Evolutionary conservation across 2,329 filamentous ascomycete genomes (phyloP).

Genomic region (Xylariales sp.): DNA sequence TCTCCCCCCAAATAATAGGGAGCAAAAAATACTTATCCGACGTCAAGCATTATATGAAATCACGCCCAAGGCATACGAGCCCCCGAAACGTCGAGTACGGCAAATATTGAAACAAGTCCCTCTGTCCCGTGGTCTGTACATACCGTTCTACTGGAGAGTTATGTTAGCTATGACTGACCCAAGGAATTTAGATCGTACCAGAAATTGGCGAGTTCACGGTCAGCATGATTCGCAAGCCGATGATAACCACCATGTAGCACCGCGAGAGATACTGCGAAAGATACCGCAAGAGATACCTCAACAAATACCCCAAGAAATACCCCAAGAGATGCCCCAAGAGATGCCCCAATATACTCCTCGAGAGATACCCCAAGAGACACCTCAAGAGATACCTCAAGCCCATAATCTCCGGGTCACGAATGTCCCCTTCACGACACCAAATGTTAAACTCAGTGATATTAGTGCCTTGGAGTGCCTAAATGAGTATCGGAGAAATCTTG

Average conservation of each 20-base stretch:
- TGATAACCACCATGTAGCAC: too few relatives aligned
- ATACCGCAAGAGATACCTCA: too few relatives aligned
- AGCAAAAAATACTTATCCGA: neutral
- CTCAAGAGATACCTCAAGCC: neutral
- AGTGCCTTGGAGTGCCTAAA: slow-evolving; percentile 8
- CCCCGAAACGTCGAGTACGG: neutral
- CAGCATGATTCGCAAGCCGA: neutral
- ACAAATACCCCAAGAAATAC: too few relatives aligned
- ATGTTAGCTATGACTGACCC: neutral
- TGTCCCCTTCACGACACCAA: neutral
- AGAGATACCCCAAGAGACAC: neutral
- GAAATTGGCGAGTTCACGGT: neutral
- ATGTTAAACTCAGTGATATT: too few relatives aligned
- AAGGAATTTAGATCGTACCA: neutral
- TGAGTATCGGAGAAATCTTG: slow-evolving; percentile 1
- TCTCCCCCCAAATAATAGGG: neutral
- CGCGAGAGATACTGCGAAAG: too few relatives aligned
- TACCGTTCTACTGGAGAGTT: neutral
- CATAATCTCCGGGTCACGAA: neutral
- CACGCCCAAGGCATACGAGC: neutral
- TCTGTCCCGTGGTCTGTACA: slow-evolving; percentile 6
- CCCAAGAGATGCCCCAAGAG: too few relatives aligned
- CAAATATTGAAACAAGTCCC: slow-evolving; percentile 13
- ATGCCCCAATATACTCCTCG: too few relatives aligned
- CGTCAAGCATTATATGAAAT: neutral